Evolutionary conservation across 169 alveolate genomes (phyloP).

Genomic region (Ichthyophthirius multifiliis): DNA sequence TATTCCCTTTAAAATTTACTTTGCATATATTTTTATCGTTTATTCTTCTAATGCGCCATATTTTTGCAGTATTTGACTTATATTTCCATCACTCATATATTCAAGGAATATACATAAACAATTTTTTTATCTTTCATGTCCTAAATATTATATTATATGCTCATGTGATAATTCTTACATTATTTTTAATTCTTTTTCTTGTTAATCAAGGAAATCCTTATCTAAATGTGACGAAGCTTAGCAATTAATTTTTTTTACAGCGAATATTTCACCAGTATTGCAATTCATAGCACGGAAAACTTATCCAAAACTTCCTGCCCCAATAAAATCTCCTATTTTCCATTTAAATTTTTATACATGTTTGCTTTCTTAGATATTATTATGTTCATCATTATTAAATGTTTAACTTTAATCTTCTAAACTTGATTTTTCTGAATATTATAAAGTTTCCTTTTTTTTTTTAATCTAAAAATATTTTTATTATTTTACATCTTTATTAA

Average conservation of each 20-base stretch:
- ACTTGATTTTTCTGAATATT: too few relatives aligned
- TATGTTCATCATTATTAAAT: too few relatives aligned
- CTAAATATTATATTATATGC: constrained; percentile 40
- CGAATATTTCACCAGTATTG: constrained; percentile 51
- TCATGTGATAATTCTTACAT: constrained; percentile 38
- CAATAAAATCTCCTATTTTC: constrained; percentile 46
- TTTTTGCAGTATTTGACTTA: constrained; percentile 29
- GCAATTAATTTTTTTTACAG: constrained; percentile 49
- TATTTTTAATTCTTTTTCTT: constrained; percentile 39
- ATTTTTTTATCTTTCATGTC: constrained; percentile 26
- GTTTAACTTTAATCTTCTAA: too few relatives aligned
- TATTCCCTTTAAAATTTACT: constrained; percentile 57
- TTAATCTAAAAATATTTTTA: too few relatives aligned
- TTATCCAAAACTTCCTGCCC: constrained; percentile 60
- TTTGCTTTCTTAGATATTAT: too few relatives aligned
- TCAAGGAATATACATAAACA: constrained; percentile 27
- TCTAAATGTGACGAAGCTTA: constrained; percentile 37
- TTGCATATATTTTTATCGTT: constrained; percentile 22
- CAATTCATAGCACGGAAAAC: constrained; percentile 48
- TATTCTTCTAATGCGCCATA: constrained; percentile 23
- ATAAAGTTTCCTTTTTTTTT: too few relatives aligned
- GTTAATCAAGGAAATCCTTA: not conserved
- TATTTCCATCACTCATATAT: constrained; percentile 33
- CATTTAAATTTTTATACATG: not conserved
- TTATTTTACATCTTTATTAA: too few relatives aligned